Evolutionary conservation across 768 basidiomycete genomes (phyloP).

Genomic region (Podaxis carcinomalis): DNA sequence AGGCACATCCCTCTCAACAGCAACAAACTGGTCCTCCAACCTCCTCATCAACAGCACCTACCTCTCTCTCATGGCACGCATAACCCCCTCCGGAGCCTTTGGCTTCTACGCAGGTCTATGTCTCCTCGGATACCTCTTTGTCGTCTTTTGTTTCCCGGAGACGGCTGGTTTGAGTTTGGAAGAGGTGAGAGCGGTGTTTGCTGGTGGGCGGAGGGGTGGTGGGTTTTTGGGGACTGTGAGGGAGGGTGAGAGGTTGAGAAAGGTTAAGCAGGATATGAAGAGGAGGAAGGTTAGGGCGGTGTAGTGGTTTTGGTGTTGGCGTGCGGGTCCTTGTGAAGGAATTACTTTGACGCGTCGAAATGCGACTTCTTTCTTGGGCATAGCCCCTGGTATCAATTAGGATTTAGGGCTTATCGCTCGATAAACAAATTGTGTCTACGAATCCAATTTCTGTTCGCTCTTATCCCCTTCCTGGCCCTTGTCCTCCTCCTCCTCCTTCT

Average conservation of each 20-base stretch:
- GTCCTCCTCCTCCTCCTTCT: conserved; percentile 15
- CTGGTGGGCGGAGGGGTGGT: conserved; percentile 39
- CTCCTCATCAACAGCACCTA: conserved; percentile 77
- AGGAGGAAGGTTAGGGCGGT: conserved; percentile 18
- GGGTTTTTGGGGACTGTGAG: conserved; percentile 53
- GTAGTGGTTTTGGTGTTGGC: background rate
- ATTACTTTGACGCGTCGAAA: too few species aligned
- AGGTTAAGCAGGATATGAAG: conserved; percentile 39
- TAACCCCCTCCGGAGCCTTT: conserved; percentile 73
- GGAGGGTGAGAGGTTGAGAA: conserved; percentile 48
- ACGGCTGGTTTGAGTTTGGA: conserved; percentile 71
- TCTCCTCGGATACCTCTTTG: conserved; percentile 66
- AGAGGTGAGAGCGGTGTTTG: conserved; percentile 61
- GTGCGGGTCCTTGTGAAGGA: too few species aligned
- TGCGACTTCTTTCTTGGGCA: too few species aligned
- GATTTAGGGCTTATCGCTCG: too few species aligned
- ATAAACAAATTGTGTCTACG: background rate
- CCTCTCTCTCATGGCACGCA: conserved; percentile 69
- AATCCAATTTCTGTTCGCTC: background rate
- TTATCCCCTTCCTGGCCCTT: background rate
- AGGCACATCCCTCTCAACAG: conserved; percentile 70
- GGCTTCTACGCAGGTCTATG: conserved; percentile 76
- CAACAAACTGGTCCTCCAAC: conserved; percentile 77
- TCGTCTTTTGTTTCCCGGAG: conserved; percentile 71
- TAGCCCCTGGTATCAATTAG: too few species aligned